phyloP scores from a whole-genome alignment of 192 early-diverging fungal genomes.

The Coemansia erecta region DNA sequence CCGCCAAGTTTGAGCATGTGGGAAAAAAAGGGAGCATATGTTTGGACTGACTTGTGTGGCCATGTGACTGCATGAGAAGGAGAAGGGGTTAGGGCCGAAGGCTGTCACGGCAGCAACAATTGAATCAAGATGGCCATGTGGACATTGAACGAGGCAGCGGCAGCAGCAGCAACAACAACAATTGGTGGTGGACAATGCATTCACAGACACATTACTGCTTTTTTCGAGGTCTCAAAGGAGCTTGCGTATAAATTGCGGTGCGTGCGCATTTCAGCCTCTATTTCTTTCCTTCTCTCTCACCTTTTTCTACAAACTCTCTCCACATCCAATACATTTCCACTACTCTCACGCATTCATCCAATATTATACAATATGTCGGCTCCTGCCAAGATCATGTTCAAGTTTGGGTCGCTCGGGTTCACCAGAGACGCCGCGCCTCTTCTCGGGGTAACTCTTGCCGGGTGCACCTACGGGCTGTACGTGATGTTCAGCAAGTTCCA shows the following conservation, averaged over 20 bases:
- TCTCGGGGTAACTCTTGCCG: conserved; percentile 39
- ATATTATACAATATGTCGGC: not conserved
- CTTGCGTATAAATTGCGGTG: no score
- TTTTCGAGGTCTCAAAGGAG: no score
- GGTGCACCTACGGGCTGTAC: conserved; percentile 47
- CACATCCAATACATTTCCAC: not conserved
- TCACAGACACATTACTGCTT: not conserved
- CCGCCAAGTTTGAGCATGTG: no score
- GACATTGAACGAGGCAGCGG: not conserved
- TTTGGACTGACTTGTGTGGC: no score
- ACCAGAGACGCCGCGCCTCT: conserved; percentile 45
- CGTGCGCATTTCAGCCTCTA: no score
- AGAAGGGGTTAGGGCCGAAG: no score
- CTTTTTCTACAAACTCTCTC: not conserved
- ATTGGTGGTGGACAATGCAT: conserved; percentile 1
- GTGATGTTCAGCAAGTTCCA: conserved; percentile 50
- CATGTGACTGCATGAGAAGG: no score
- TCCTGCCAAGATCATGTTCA: conserved; percentile 33
- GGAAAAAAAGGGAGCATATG: no score
- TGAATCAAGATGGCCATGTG: not conserved
- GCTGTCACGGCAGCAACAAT: not conserved
- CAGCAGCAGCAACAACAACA: not conserved
- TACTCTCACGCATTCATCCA: no score
- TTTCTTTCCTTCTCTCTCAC: not conserved
- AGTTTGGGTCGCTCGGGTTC: conserved; percentile 31